Evolutionary conservation across 2,329 filamentous ascomycete genomes (phyloP).

Genomic region (Rhytidhysteron rufulum): DNA sequence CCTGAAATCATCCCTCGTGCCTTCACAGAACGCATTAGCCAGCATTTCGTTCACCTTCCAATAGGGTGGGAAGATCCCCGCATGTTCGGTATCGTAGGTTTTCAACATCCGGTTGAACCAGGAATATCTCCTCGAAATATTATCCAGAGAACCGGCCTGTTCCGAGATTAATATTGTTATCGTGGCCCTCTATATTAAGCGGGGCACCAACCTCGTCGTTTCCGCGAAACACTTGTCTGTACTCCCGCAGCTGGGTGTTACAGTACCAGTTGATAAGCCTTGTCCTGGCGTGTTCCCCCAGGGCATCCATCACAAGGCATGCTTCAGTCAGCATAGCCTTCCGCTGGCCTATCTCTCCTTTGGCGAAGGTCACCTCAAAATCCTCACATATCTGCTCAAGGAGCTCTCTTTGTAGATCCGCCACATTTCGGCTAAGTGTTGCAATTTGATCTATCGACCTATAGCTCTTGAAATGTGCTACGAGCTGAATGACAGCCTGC

Average conservation of each 20-base stretch:
- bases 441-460: conserved; percentile 97
- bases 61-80: conserved; percentile 75
- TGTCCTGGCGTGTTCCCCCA: conserved; percentile 80
- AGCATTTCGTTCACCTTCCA: conserved; percentile 92
- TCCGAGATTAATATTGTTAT: conserved; percentile 10
- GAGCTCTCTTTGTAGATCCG: conserved; percentile 86
- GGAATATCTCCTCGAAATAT: conserved; percentile 88
- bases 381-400: conserved; percentile 98
- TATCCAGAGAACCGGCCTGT: conserved; percentile 83
- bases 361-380: conserved; percentile 92
- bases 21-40: conserved; percentile 90
- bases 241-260: conserved; percentile 93
- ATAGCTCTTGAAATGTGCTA: conserved; percentile 98
- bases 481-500: conserved; percentile 93
- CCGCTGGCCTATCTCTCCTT: conserved; percentile 71
- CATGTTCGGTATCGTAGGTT: conserved; percentile 91
- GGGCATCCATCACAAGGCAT: conserved; percentile 88
- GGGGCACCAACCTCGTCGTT: conserved; percentile 66
- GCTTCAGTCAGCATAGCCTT: conserved; percentile 75
- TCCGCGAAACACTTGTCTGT: conserved; percentile 89
- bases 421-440: conserved; percentile 83
- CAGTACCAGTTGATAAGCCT: conserved; percentile 94
- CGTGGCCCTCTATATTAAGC: conserved; percentile 2
- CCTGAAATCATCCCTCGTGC: conserved; percentile 92
- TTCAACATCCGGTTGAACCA: conserved; percentile 98